These are phyloP conservation scores for Podaxis carcinomalis DNA, from an alignment of 768 basidiomycete genomes.

Conservation along the genomic window DNA sequence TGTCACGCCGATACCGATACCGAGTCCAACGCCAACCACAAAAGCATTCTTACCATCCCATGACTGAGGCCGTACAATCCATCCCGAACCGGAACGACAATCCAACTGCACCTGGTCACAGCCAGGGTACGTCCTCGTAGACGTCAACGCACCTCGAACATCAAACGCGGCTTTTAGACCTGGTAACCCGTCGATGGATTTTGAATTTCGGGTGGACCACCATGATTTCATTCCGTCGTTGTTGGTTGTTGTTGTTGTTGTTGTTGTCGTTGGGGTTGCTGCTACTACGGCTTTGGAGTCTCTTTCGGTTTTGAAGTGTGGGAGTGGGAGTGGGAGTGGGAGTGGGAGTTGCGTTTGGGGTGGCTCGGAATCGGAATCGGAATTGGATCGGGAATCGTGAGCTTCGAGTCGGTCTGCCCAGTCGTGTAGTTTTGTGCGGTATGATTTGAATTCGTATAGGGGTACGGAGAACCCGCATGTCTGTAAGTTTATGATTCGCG, in stretches of 20 bases:
- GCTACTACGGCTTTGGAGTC: neutral
- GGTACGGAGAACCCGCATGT: constrained; percentile 68
- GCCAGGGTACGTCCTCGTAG: neutral
- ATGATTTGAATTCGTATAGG: constrained; percentile 49
- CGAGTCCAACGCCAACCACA: neutral
- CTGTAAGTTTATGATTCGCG: constrained; percentile 25
- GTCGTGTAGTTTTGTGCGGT: constrained; percentile 49
- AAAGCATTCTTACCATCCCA: neutral
- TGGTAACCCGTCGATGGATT: constrained; percentile 4
- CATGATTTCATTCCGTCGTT: neutral
- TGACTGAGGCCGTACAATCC: too few relatives aligned
- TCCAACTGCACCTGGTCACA: too few relatives aligned
- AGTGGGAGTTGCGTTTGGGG: constrained; percentile 5
- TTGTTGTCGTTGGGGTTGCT: neutral
- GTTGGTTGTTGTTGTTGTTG: too few relatives aligned
- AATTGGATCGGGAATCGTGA: constrained; percentile 29
- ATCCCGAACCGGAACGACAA: too few relatives aligned
- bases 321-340: too few relatives aligned
- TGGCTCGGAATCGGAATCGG: too few relatives aligned
- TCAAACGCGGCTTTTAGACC: neutral
- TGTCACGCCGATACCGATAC: neutral
- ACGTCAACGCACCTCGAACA: neutral
- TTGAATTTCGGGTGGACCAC: neutral
- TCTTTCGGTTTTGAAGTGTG: neutral
- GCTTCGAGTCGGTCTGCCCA: constrained; percentile 41